Base-by-base conservation (phyloP, 108 stramenopile species). In the Ochromonas danica region DNA sequence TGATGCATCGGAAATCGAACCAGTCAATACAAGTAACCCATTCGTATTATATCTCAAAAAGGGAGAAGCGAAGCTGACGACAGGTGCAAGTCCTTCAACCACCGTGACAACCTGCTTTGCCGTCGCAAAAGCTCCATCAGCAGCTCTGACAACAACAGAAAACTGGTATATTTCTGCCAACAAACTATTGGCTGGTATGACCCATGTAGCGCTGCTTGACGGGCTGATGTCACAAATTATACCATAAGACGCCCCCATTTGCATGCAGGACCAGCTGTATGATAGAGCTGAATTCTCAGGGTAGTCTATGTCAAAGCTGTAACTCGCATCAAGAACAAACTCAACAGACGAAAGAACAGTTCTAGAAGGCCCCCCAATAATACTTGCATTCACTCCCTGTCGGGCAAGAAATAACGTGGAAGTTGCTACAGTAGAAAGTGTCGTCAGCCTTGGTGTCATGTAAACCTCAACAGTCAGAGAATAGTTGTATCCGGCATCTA, bases 41-140 rank as follows among this genome's bases (percentile, higher is more conserved):
- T 17, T 22, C 17, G 10, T 57, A 22, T 57, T 57, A 22, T 57
- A 57, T 22, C 10, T 22, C 51, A 10, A 17, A 10, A 17, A 22
- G 51, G 51, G 51, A 57, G 51, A 57, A 10, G 51, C 22, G 17
- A 57, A 22, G 17, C 17, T 17, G 17, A 57, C 51, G 51, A 22
- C 51, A 22, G 51, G 51, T 10, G 22, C 51, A 22, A 57, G 17
- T 22, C 17, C 51, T 22, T 57, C 17, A 10, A 57, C 51, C 51
- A 57, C 51, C 51, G 51, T 57, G 51, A 57, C 17, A 57, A 57
- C 51, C 51, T n/a, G n/a, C n/a, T n/a, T n/a, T n/a, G n/a, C n/a
- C n/a, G n/a, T n/a, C n/a, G n/a, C n/a, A n/a, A n/a, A n/a, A n/a
- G n/a, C n/a, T n/a, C 45, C 45, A 14, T 51, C 45, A 22, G 45